Evolutionary conservation across 805 yeast genomes (phyloP).

Genomic region (Myxozyma mucilagina): DNA sequence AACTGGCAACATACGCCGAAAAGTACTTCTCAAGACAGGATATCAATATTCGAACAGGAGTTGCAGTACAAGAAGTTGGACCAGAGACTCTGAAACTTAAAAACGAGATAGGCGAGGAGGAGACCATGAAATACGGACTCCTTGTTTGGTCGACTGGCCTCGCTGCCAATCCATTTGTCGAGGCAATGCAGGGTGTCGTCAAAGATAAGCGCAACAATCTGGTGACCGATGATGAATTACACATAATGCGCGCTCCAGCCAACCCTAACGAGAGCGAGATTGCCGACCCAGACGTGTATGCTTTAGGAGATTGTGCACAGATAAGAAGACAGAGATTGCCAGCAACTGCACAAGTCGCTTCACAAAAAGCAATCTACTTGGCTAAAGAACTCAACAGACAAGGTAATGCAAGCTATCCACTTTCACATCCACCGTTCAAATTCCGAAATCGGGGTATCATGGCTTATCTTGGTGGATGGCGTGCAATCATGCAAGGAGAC

Average conservation of each 20-base stretch:
- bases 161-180: constrained; percentile 62
- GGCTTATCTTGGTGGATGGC: constrained; percentile 57
- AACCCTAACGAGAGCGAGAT: not conserved
- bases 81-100: constrained; percentile 58
- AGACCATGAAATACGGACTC: constrained; percentile 55
- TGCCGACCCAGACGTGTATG: constrained; percentile 55
- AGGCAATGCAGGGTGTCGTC: constrained; percentile 50
- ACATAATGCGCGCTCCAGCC: constrained; percentile 52
- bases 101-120: constrained; percentile 50
- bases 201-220: constrained; percentile 53
- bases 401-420: constrained; percentile 49
- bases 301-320: constrained; percentile 70
- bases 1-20: constrained; percentile 63
- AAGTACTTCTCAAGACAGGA: constrained; percentile 60
- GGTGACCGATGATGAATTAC: constrained; percentile 66
- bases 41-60: constrained; percentile 60
- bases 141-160: constrained; percentile 79
- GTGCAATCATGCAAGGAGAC: constrained; percentile 27
- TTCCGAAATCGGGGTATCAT: constrained; percentile 66
- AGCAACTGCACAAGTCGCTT: constrained; percentile 71
- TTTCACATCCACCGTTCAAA: constrained; percentile 58
- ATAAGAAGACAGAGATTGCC: constrained; percentile 65
- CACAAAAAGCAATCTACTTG: constrained; percentile 64
- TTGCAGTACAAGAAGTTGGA: constrained; percentile 59
- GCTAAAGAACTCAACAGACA: constrained; percentile 58